Conservation (phyloP, 495 filamentous ascomycete genomes). For the Penicillium dipodomyicola region DNA sequence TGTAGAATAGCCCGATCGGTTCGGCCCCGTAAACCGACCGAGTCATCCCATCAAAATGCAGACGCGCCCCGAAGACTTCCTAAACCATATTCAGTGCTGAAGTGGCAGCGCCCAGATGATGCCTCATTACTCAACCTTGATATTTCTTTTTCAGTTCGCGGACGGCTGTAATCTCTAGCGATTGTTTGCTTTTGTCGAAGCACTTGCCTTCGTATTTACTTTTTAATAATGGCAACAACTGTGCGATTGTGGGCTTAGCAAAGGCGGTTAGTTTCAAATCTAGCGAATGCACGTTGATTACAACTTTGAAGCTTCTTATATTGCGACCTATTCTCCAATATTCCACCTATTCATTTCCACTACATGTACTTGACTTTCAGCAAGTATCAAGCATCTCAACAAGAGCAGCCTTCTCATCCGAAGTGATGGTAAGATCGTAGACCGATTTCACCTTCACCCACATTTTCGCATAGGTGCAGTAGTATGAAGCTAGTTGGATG, state of each 20-base stretch:
- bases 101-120: too few relatives aligned
- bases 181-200: too few relatives aligned
- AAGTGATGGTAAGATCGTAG: constrained; percentile 57
- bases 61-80: too few relatives aligned
- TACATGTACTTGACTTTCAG: constrained; percentile 22
- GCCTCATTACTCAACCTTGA: too few relatives aligned
- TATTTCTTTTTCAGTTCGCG: not conserved
- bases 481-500: constrained; percentile 49
- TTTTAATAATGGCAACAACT: constrained; percentile 44
- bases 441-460: constrained; percentile 69
- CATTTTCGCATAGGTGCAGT: constrained; percentile 71
- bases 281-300: not conserved
- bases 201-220: not conserved
- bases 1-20: too few relatives aligned
- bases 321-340: not conserved
- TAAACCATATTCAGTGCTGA: too few relatives aligned
- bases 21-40: too few relatives aligned
- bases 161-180: too few relatives aligned
- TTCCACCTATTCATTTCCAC: not conserved
- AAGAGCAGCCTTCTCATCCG: constrained; percentile 62
- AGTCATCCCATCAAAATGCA: too few relatives aligned
- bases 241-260: constrained; percentile 46
- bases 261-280: constrained; percentile 42
- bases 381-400: constrained; percentile 64
- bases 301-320: not conserved